Conservation (phyloP, 2,329 filamentous ascomycete species). For the Thelonectria rubi region DNA sequence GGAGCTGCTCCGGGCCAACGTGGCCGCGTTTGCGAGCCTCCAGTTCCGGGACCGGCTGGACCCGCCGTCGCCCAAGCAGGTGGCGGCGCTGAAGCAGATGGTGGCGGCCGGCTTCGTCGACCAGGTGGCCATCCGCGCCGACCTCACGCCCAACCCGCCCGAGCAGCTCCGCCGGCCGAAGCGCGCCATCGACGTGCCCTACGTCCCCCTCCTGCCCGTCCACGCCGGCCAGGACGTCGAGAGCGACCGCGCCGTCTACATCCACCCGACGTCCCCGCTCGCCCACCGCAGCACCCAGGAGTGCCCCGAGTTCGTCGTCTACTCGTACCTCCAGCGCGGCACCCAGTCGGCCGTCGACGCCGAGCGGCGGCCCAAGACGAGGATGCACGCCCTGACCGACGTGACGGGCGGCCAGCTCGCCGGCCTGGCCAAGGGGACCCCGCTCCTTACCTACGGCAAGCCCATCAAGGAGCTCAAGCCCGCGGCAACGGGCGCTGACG, state of each 20-base stretch:
- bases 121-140: slow-evolving; percentile 90
- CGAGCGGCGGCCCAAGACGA: slow-evolving; percentile 72
- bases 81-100: slow-evolving; percentile 88
- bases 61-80: slow-evolving; percentile 70
- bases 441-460: slow-evolving; percentile 85
- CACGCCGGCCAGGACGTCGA: slow-evolving; percentile 52
- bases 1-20: slow-evolving; percentile 79
- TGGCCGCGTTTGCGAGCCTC: slow-evolving; percentile 69
- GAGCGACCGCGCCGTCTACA: slow-evolving; percentile 76
- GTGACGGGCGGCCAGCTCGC: slow-evolving; percentile 79
- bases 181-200: slow-evolving; percentile 91
- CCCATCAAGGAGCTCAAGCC: slow-evolving; percentile 82
- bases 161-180: slow-evolving; percentile 74
- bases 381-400: slow-evolving; percentile 89
- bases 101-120: slow-evolving; percentile 93
- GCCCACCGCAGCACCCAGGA: slow-evolving; percentile 74
- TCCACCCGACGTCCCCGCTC: slow-evolving; percentile 87
- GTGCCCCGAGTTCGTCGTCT: slow-evolving; percentile 88
- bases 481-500: slow-evolving; percentile 47
- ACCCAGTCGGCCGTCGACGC: slow-evolving; percentile 59
- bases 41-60: slow-evolving; percentile 65
- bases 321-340: slow-evolving; percentile 82
- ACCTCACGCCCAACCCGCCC: slow-evolving; percentile 79
- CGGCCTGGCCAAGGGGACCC: slow-evolving; percentile 83
- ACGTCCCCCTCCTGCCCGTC: slow-evolving; percentile 83